A percentile compares a stretch with the other conserved stretches of the same genome.
Evolutionary conservation across 768 basidiomycete genomes (phyloP).

Genomic region (Phaeolepiota aurea): DNA sequence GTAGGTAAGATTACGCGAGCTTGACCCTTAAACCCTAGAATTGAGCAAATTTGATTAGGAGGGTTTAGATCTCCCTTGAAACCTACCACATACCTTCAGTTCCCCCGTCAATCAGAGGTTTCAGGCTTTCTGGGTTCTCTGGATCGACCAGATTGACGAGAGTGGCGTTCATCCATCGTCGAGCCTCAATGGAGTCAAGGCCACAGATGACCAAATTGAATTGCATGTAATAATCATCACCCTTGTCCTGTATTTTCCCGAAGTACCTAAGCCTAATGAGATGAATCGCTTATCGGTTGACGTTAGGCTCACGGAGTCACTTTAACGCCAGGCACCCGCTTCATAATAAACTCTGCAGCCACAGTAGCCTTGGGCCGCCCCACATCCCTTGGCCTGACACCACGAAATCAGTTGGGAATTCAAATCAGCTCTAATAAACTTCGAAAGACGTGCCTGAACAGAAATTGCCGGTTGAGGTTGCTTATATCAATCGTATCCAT

Average conservation of each 20-base stretch:
- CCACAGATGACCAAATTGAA: constrained; percentile 98
- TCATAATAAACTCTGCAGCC: constrained; percentile 96
- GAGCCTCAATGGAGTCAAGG: constrained; percentile 93
- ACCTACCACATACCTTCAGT: constrained; percentile 91
- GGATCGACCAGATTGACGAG: constrained; percentile 90
- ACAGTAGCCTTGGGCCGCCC: constrained; percentile 90
- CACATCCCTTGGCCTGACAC: constrained; percentile 75
- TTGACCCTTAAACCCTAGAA: constrained; percentile 93
- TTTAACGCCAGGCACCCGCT: constrained; percentile 88
- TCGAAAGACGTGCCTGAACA: constrained; percentile 78
- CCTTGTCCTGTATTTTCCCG: constrained; percentile 98
- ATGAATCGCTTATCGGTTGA: not conserved
- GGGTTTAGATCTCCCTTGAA: no score
- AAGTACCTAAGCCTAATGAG: constrained; percentile 53
- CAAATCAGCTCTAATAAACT: no score
- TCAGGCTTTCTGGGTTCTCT: constrained; percentile 88
- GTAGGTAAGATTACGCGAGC: constrained; percentile 95
- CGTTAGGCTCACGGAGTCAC: constrained; percentile 76
- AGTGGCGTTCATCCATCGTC: constrained; percentile 98
- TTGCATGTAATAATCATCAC: constrained; percentile 89
- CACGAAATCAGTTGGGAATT: no score
- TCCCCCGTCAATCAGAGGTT: constrained; percentile 96
- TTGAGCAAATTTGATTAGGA: not conserved
- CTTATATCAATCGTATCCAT: constrained; percentile 99
- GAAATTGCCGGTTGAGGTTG: constrained; percentile 95